phyloP scores from a whole-genome alignment of 1,284 basidiomycete species.

The Mrakiaceae sp. region DNA sequence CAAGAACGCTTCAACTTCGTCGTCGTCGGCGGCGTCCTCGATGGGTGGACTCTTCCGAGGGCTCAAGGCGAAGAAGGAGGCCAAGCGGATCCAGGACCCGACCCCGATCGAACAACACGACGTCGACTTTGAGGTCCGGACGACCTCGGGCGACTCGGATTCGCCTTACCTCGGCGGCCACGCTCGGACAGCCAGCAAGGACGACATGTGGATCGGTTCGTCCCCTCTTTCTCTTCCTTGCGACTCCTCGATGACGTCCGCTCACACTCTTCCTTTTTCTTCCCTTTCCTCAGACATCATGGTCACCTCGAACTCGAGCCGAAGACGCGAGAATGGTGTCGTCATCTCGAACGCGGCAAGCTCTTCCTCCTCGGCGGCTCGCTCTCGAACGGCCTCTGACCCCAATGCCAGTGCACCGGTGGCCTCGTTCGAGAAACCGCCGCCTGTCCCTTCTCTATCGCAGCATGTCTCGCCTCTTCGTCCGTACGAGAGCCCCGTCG shows the following conservation, averaged over 20 bases:
- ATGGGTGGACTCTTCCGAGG: neutral
- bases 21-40: too few species aligned
- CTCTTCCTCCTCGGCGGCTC: neutral
- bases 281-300: neutral
- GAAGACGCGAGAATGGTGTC: neutral
- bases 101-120: neutral
- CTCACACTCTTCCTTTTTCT: neutral
- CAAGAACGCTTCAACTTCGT: neutral
- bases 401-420: neutral
- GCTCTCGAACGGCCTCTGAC: neutral
- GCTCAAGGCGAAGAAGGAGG: slow-evolving; percentile 2
- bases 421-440: too few species aligned
- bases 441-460: too few species aligned
- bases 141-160: neutral
- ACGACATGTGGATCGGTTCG: slow-evolving; percentile 14
- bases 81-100: slow-evolving; percentile 1
- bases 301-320: neutral
- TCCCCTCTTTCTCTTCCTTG: neutral
- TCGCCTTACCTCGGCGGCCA: too few species aligned
- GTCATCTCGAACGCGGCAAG: neutral
- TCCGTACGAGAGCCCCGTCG: too few species aligned
- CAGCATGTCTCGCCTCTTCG: too few species aligned
- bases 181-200: neutral
- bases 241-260: neutral
- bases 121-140: slow-evolving; percentile 10